Evolutionary conservation across 2,329 filamentous ascomycete species (phyloP).

Genomic region (Daldinia eschscholtzii): DNA sequence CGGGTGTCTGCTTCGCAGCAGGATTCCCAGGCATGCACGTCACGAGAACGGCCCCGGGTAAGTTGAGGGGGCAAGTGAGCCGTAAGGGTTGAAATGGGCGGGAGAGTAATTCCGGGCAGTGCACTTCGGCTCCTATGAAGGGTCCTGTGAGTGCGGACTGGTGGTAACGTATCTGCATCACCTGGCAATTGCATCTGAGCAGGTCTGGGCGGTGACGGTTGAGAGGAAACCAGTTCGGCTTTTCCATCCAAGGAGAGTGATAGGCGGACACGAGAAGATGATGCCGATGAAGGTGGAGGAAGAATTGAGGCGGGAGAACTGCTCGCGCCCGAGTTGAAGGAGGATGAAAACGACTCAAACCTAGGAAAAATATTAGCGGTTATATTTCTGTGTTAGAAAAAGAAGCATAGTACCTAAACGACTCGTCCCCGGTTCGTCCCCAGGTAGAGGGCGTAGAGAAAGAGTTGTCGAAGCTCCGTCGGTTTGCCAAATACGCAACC

Average conservation of each 20-base stretch:
- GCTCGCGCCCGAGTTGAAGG: conserved; percentile 56
- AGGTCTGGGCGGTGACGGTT: conserved; percentile 76
- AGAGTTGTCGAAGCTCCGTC: conserved; percentile 67
- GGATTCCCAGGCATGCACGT: conserved; percentile 91
- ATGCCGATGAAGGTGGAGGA: conserved; percentile 56
- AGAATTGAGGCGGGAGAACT: conserved; percentile 55
- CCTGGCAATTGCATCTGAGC: conserved; percentile 63
- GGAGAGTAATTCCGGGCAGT: conserved; percentile 68
- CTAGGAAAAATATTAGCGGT: conserved; percentile 53
- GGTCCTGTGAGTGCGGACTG: conserved; percentile 62
- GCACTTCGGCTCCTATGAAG: conserved; percentile 80
- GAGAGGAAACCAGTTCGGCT: conserved; percentile 83
- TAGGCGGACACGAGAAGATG: conserved; percentile 73
- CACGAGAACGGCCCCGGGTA: conserved; percentile 80
- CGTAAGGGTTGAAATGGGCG: conserved; percentile 67
- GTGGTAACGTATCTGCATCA: conserved; percentile 61
- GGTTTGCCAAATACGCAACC: conserved; percentile 66
- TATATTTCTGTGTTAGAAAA: not conserved
- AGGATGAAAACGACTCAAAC: conserved; percentile 59
- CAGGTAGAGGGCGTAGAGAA: conserved; percentile 64
- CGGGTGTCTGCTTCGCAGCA: conserved; percentile 85
- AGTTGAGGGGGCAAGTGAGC: conserved; percentile 67
- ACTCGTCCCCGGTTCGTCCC: conserved; percentile 57
- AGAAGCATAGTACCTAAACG: conserved; percentile 58
- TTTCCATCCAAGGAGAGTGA: conserved; percentile 90